Evolutionary conservation across 2,329 filamentous ascomycete species (phyloP), one percentile per base, ranked within the genome.

Genomic region (Colletotrichum spinosum): DNA sequence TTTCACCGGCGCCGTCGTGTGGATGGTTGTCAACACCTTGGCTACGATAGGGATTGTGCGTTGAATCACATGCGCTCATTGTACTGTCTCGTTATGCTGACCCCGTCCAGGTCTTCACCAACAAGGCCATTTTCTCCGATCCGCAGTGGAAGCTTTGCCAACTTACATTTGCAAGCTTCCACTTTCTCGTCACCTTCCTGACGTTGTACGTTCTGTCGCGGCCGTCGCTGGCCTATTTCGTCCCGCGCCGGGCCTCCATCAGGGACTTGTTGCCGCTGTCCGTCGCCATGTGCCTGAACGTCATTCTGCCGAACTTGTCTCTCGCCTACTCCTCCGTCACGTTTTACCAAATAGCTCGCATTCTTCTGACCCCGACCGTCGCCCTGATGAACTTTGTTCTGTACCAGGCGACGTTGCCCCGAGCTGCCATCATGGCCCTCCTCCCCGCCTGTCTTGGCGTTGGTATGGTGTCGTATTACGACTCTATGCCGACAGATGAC

Each of bases 261-360:
- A 77, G 79, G 63, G 82, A 86, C 41, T 85, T 92, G 60, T 78
- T 90, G 15, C 90, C 89, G 3, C 80, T 92, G n/a, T 86, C 88
- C 3, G 72, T 89, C 37, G 85, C 88, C 71, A 91, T 92, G 89
- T 84, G 86, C 55, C 80, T 89, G 65, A 91, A 91, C 75, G 88
- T 92, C 72, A 88, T 92, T 68, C 80, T 92, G 9, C 88, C 88
- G 9, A 92, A 92, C 71, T 77, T 91, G 7, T 90, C 88, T 1
- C 80, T 92, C 48, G 88, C 89, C 37, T 90, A 87, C 74, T 91
- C 88, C 25, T 86, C 85, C 55, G 86, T 92, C 46, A 89, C 88
- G 46, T 91, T 92, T 74, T 92, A 91, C 75, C 89, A 92, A 74
- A 85, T 91, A 53, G 88, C 87, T 5, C 85, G 89, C 33, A 89